Evolutionary conservation across 768 basidiomycete species (phyloP).

Genomic region (Tulasnella sp.): DNA sequence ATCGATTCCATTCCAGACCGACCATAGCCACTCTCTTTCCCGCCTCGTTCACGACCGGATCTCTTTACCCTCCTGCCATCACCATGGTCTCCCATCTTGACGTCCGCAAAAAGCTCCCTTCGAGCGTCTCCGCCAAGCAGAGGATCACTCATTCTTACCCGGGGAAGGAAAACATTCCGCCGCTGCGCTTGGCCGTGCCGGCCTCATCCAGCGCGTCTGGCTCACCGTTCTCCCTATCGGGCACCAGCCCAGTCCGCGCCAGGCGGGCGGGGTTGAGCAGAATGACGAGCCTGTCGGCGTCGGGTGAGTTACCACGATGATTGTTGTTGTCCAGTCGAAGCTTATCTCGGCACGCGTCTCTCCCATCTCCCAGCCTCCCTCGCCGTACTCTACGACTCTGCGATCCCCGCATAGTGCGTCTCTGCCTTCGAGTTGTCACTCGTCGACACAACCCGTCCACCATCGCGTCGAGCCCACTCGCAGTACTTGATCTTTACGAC

Average conservation of each 20-base stretch:
- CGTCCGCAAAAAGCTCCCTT: constrained; percentile 4
- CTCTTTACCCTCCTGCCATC: not conserved
- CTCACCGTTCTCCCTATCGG: not conserved
- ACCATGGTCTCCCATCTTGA: constrained; percentile 6
- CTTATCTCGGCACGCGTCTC: not conserved
- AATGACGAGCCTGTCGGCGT: not conserved
- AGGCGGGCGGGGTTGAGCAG: not conserved
- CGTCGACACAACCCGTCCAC: too few species aligned
- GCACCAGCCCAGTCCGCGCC: not conserved
- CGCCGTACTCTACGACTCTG: not conserved
- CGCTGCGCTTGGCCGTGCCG: not conserved
- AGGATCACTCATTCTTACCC: constrained; percentile 7
- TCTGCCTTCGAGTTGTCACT: too few species aligned
- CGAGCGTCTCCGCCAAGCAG: constrained; percentile 1
- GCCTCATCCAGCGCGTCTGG: too few species aligned
- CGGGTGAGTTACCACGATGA: not conserved
- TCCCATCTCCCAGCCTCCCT: not conserved
- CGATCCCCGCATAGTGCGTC: too few species aligned
- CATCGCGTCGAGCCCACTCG: too few species aligned
- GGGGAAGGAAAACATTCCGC: constrained; percentile 16
- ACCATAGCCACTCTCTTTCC: not conserved
- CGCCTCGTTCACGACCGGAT: not conserved
- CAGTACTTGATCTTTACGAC: too few species aligned
- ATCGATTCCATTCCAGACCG: not conserved
- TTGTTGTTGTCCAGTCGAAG: not conserved